These are phyloP conservation scores for Mortierella sp. DNA, from an alignment of 371 early-diverging fungal genomes.

Conservation along the genomic window DNA sequence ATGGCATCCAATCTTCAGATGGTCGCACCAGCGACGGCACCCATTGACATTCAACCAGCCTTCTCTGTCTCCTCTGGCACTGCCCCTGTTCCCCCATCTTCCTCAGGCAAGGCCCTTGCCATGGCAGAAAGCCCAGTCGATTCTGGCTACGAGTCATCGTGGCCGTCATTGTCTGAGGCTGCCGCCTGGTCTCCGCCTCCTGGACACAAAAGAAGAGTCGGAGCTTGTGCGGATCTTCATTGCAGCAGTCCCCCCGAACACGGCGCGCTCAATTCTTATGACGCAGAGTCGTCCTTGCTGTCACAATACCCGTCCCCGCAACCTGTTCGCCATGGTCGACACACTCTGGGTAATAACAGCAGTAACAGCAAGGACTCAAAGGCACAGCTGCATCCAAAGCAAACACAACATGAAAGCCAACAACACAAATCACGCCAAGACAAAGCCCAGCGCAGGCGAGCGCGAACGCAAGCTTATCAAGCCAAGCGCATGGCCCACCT, in stretches of 20 bases:
- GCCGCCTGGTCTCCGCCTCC: slow-evolving; percentile 43
- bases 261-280: slow-evolving; percentile 3
- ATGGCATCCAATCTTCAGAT: slow-evolving; percentile 34
- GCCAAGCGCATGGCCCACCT: slow-evolving; percentile 31
- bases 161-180: slow-evolving; percentile 53
- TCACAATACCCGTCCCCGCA: background rate
- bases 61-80: background rate
- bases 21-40: slow-evolving; percentile 32
- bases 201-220: slow-evolving; percentile 16
- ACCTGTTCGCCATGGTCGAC: background rate
- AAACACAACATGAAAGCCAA: background rate
- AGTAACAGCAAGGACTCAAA: background rate
- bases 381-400: too few relatives aligned
- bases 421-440: slow-evolving; percentile 12
- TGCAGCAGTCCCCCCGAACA: background rate
- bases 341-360: too few relatives aligned
- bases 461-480: slow-evolving; percentile 33
- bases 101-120: background rate
- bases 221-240: slow-evolving; percentile 3
- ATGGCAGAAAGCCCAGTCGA: slow-evolving; percentile 40
- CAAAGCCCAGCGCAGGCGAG: slow-evolving; percentile 34
- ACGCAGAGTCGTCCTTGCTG: background rate
- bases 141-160: slow-evolving; percentile 55
- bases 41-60: slow-evolving; percentile 45
- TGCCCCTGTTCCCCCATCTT: background rate